Percentiles rank a stretch among this genome's conserved stretches.
Conservation (phyloP, 2,329 filamentous ascomycete genomes). For the Onygenales sp. region DNA sequence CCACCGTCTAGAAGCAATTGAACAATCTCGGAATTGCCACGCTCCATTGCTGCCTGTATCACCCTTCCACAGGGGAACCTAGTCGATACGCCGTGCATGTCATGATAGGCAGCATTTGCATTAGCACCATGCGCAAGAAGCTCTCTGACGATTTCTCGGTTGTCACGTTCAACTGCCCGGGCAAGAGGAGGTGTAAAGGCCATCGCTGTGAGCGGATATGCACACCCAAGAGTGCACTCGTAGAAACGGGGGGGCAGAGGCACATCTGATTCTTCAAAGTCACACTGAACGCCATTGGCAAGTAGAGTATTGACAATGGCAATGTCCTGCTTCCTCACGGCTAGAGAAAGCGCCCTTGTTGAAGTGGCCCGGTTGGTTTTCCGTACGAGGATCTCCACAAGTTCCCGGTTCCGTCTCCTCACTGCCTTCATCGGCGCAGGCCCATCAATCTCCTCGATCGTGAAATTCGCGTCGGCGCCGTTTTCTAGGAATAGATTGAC, state of each 20-base stretch:
- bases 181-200: constrained; percentile 9
- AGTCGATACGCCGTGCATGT: constrained; percentile 5
- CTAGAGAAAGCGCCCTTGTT: constrained; percentile 11
- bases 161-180: constrained; percentile 9
- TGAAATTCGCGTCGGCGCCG: constrained; percentile 8
- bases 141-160: constrained; percentile 8
- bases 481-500: constrained; percentile 11
- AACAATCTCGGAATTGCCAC: constrained; percentile 5
- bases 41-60: constrained; percentile 13
- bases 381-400: constrained; percentile 10
- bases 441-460: constrained; percentile 4
- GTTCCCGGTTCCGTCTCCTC: constrained; percentile 9
- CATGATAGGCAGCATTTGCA: constrained; percentile 12
- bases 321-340: constrained; percentile 10
- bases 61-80: constrained; percentile 11
- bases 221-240: constrained; percentile 1
- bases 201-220: constrained; percentile 1
- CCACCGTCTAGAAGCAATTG: constrained; percentile 5
- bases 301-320: constrained; percentile 12
- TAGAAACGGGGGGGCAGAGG: constrained; percentile 6
- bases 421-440: constrained; percentile 11
- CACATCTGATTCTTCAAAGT: constrained; percentile 15
- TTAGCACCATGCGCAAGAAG: constrained; percentile 12
- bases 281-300: constrained; percentile 10
- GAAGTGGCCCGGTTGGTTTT: constrained; percentile 9